Base-by-base conservation (phyloP, 176 grass and related monocot species). In the Poa annua region DNA sequence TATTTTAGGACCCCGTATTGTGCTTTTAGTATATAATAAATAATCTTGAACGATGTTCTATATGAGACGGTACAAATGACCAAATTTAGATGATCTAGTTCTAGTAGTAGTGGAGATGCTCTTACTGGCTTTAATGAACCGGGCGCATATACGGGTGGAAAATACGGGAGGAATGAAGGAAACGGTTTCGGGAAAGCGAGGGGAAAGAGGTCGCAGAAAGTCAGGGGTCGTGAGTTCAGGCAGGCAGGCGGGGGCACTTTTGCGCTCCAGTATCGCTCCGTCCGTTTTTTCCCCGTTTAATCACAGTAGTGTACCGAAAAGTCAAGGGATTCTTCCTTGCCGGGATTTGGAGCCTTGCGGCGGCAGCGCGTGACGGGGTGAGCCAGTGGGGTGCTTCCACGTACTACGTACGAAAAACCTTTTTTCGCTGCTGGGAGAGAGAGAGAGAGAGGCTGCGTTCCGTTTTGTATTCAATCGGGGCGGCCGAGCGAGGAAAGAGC, bases 331-430 rank as follows among this genome's bases (percentile, higher is more conserved):
- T 72, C 32, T 7, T 68, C 32, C 2, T 21, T 49, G 41, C 25
- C 34, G 2, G 47, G 42, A 9, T 65, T 78, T 71, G 83, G 83
- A 84, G 55, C 73, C 45, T 78, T 82, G 74, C 9, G 79, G 84
- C 66, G 79, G 84, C 79, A 66, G 78, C 83, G 88, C 84, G 84
- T 90, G 88, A 79, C 36, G 22, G 55, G 55, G 25, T 0, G 6
- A 1, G 66, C 84, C 88, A 79, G 52, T 51, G 80, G 29, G 36
- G 50, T 9, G 47, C 47, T 5, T 20, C 79, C 84, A 90, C 56
- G 73, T 29, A 29, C 29, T 29, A n/a, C n/a, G n/a, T n/a, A n/a
- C n/a, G n/a, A n/a, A n/a, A n/a, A n/a, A n/a, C n/a, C n/a, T n/a
- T n/a, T n/a, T n/a, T n/a, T n/a, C n/a, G n/a, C n/a, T 55, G 21